A percentile compares a stretch with the other conserved stretches of the same genome.
These are phyloP conservation scores for Austroboletus festivus DNA, from an alignment of 768 basidiomycete species.

Conservation along the genomic window DNA sequence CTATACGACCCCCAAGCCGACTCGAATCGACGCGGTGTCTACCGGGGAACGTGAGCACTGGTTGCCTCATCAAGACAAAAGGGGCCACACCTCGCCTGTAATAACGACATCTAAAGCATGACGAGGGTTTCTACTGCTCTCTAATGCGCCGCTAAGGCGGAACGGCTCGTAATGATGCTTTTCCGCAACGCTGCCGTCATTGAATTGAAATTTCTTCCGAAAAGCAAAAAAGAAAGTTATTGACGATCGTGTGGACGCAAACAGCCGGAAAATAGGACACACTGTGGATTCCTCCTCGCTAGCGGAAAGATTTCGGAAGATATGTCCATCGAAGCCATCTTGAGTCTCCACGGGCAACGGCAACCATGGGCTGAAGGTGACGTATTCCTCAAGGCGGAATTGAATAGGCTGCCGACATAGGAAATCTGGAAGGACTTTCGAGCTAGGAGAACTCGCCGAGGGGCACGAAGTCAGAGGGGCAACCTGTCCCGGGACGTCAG, in stretches of 20 bases:
- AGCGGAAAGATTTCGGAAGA: constrained; percentile 18
- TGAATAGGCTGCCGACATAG: constrained; percentile 48
- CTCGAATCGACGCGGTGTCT: constrained; percentile 56
- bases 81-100: constrained; percentile 29
- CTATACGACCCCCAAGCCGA: constrained; percentile 65
- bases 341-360: constrained; percentile 30
- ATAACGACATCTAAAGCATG: constrained; percentile 37
- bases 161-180: constrained; percentile 31
- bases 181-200: constrained; percentile 24
- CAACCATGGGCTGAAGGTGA: constrained; percentile 39
- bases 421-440: constrained; percentile 31
- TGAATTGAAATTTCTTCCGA: constrained; percentile 24
- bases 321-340: constrained; percentile 21
- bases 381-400: constrained; percentile 44
- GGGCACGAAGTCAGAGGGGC: constrained; percentile 23
- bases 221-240: constrained; percentile 3
- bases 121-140: constrained; percentile 26
- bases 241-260: constrained; percentile 22
- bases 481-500: constrained; percentile 25
- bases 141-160: constrained; percentile 27
- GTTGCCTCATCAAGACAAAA: constrained; percentile 19
- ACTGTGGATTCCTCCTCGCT: constrained; percentile 26
- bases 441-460: constrained; percentile 7
- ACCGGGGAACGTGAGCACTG: constrained; percentile 21
- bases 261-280: constrained; percentile 10